Base-by-base conservation (phyloP, 768 basidiomycete genomes). In the Dioszegia aurantiaca region DNA sequence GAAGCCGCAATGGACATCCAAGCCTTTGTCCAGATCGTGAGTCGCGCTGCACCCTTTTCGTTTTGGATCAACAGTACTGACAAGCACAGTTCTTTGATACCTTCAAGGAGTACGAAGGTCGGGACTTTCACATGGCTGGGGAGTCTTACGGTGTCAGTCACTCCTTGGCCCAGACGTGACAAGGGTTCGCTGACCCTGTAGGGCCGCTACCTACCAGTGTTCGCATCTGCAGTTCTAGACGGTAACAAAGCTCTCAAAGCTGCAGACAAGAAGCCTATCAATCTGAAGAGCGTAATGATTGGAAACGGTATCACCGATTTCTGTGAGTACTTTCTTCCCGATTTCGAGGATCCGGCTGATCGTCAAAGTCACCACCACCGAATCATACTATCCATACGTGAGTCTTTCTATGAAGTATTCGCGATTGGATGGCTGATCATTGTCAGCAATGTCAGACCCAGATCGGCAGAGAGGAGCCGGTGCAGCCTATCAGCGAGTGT, bases 161-260 rank as follows among this genome's bases (percentile, higher is more conserved):
- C 39, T n/a, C 26, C 30, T 17, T 3, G 44, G 27, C 23, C 30
- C 67, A 43, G 47, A 23, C 23, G n/a, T 24, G 19, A 30, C n/a
- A 36, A 39, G 11, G 42, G 23, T 51, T 4, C 28, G 27, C 40
- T 51, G 40, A 58, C 21, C 28, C 19, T 58, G 31, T 54, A 65
- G 68, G 73, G 71, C 10, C 69, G 73, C 42, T 78, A 78, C 55
- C 67, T 78, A 12, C 77, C 77, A 11, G 56, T 77, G 1, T 90
- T 90, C 61, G 89, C 88, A 0, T 81, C 86, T 16, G 85, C 85
- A 30, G 84, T 90, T 11, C 82, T 85, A 47, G 89, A 90, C 74
- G 83, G 86, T 64, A 90, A 91, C 72, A 62, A 65, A 45, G 70
- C 79, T 27, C 79, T 86, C 10, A 73, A 79, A 39, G 73, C 80